These are phyloP conservation scores for Diplodia mutila DNA, from an alignment of 2,329 filamentous ascomycete genomes.

Conservation along the genomic window DNA sequence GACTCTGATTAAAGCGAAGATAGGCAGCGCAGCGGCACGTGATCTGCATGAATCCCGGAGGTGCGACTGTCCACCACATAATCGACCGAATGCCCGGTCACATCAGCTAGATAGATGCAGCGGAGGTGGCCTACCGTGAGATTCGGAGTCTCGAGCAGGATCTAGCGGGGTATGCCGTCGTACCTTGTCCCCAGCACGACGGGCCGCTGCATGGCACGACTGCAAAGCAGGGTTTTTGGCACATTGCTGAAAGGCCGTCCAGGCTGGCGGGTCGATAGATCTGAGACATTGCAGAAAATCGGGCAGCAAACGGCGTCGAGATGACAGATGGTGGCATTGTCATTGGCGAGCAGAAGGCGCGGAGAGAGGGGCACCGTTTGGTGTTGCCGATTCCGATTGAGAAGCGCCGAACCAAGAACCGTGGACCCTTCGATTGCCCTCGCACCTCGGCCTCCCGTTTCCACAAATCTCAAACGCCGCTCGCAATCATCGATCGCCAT, in stretches of 20 bases:
- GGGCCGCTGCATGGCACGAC: not conserved
- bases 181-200: not conserved
- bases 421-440: no score
- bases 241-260: not conserved
- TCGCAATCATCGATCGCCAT: slow-evolving; percentile 1
- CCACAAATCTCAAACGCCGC: slow-evolving; percentile 9
- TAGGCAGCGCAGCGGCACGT: not conserved
- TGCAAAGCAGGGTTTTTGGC: not conserved
- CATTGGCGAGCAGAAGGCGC: no score
- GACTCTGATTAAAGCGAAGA: not conserved
- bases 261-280: not conserved
- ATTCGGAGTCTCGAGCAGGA: not conserved
- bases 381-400: not conserved
- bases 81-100: not conserved
- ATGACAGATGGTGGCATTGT: not conserved
- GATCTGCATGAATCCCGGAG: not conserved
- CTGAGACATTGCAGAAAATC: not conserved
- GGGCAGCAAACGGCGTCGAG: not conserved
- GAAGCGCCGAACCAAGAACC: no score
- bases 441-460: not conserved
- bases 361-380: not conserved
- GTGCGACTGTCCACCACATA: not conserved
- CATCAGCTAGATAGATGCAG: not conserved
- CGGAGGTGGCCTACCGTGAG: not conserved
- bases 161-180: not conserved